Evolutionary conservation across 768 basidiomycete genomes (phyloP), one percentile per base, ranked within the genome.

Genomic region (Boletellus ananiceps): DNA sequence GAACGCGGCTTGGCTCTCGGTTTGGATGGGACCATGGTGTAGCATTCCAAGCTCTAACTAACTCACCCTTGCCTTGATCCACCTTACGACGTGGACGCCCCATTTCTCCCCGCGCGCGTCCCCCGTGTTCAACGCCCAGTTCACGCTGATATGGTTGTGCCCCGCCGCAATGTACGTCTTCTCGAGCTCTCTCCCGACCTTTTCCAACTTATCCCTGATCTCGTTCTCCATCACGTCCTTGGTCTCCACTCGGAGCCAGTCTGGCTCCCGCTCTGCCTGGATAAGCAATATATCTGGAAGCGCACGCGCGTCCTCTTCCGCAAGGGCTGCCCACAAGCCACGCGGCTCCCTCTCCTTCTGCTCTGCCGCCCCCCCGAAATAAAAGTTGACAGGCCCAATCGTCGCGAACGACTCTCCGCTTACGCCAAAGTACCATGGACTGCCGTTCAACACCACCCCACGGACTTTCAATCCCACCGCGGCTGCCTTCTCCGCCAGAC

Each of bases 81-180:
- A n/a, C n/a, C 56, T 42, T 64, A 58, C 64, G 32, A 77, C 73
- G 15, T 79, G 73, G 47, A 75, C 67, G 1, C 86, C n/a, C n/a
- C n/a, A n/a, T n/a, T n/a, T n/a, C n/a, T n/a, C 84, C 15, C 80
- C 84, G 55, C 79, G 63, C 14, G 75, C 79, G 8, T 82, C 66
- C 2, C 83, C 83, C 2, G 73, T 76, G 3, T 70, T 61, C 49
- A 83, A 57, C 13, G 72, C 73, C 69, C 69, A 74, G 42, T 74
- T 72, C 13, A 57, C 13, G 72, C 73, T 69, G 82, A 44, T 15
- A 79, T 57, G 15, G 61, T 86, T 86, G 53, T 87, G 84, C 0
- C 77, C 78, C 50, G 60, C 59, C 0, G 70, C 75, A 19, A 79
- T 57, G 15, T 78, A 56, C 38, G 66, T 67, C 52, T 57, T 58